These are phyloP conservation scores for Globisporangium carolinianum DNA, from an alignment of 352 stramenopile species.

Conservation along the genomic window DNA sequence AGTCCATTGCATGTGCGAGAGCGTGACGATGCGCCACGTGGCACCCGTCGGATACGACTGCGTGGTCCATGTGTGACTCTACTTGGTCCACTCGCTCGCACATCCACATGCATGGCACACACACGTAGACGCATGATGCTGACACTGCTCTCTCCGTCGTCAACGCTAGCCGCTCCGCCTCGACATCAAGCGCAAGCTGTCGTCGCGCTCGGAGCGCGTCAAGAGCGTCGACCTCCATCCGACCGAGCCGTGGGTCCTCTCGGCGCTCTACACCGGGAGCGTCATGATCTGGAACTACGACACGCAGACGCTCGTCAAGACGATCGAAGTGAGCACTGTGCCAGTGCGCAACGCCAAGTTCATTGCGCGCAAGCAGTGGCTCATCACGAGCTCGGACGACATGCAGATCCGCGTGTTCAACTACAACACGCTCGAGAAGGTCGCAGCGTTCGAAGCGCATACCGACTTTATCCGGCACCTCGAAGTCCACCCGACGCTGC, in stretches of 20 bases:
- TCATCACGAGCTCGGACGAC: constrained; percentile 94
- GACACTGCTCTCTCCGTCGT: no score
- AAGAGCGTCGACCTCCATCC: constrained; percentile 99
- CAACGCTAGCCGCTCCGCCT: constrained; percentile 63
- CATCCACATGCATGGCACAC: no score
- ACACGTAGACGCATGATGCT: no score
- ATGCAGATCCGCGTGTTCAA: constrained; percentile 98
- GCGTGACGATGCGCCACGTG: no score
- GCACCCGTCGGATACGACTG: no score
- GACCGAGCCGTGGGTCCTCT: constrained; percentile 96
- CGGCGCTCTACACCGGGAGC: constrained; percentile 96
- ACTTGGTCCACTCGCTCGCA: no score
- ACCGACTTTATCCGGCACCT: constrained; percentile 98
- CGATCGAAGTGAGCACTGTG: constrained; percentile 95
- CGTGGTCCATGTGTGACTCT: no score
- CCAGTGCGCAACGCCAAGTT: constrained; percentile 94
- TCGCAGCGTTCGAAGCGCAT: constrained; percentile 93
- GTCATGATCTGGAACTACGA: constrained; percentile 99
- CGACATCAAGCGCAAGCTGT: constrained; percentile 93
- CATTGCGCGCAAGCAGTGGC: constrained; percentile 96
- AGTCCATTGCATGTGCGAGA: no score
- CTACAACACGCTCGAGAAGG: constrained; percentile 99
- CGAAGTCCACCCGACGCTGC: constrained; percentile 95
- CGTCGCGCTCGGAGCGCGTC: constrained; percentile 94
- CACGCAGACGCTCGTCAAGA: constrained; percentile 92